Conservation (phyloP, 2,329 filamentous ascomycete species). For the Penicillium sp. region DNA sequence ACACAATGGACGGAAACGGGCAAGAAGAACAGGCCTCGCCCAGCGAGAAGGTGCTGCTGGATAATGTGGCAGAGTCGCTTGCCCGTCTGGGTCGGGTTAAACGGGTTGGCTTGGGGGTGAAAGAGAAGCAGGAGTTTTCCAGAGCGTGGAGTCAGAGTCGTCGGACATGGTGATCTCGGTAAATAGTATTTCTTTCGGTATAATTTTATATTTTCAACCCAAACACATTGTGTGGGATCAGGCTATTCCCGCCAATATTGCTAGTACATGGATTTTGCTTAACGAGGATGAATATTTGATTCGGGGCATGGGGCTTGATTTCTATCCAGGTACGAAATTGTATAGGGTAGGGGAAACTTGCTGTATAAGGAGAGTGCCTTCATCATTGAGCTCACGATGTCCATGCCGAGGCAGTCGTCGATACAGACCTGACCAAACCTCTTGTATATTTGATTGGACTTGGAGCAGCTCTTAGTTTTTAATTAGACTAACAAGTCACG, state of each 20-base stretch:
- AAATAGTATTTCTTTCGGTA: background rate
- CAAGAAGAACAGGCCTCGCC: slow-evolving; percentile 35
- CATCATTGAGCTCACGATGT: background rate
- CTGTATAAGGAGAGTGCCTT: background rate
- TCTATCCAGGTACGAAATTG: background rate
- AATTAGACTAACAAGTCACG: background rate
- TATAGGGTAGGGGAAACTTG: background rate
- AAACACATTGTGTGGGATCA: background rate
- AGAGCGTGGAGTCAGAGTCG: slow-evolving; percentile 61
- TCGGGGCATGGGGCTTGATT: background rate
- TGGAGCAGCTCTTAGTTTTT: background rate
- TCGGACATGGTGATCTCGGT: slow-evolving; percentile 27
- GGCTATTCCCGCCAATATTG: background rate
- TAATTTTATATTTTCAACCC: background rate
- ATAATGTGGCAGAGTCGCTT: slow-evolving; percentile 78
- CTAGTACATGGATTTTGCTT: background rate
- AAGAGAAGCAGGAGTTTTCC: slow-evolving; percentile 81
- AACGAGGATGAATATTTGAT: background rate
- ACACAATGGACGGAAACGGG: slow-evolving; percentile 45
- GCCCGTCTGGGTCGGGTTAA: slow-evolving; percentile 86
- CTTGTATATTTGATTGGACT: background rate
- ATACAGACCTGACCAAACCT: too few relatives aligned
- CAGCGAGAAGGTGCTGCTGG: slow-evolving; percentile 70
- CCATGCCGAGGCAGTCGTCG: background rate
- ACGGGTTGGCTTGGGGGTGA: slow-evolving; percentile 77